Evolutionary conservation across 352 stramenopile species (phyloP), one percentile per base, ranked within the genome.

Genomic region (Globisporangium splendens): DNA sequence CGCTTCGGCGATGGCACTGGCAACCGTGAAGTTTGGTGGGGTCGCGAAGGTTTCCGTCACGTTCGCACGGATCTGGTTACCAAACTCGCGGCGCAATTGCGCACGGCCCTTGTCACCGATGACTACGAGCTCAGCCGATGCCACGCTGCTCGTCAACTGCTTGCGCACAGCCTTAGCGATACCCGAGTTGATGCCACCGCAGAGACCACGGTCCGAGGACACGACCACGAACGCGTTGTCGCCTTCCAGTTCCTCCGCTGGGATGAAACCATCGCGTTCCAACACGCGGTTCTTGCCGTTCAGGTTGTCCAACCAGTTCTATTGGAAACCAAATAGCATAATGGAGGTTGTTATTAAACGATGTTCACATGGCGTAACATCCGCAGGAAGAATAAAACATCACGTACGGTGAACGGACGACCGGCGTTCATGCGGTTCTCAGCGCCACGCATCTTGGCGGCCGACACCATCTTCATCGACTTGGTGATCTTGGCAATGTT

Each of bases 381-480:
- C 14, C 13, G 21, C 3, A 42, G 6, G 38, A 24, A 8, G 39
- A 41, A 12, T 3, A 39, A 18, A 20, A 4, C 6, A 31, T 18
- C 39, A 58, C 67, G 35, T 69, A 76, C 69, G 42, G 77, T 75
- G 66, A 98, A 98, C 28, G 93, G 87, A 18, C 88, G 78, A 31
- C 84, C 93, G 11, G 74, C 75, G 49, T 71, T 79, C 62, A 98
- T 83, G 51, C 89, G 81, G 59, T 91, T 85, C 69, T 99, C 95
- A 59, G 98, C 97, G 61, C 97, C 97, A 72, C 97, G 96, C 67
- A 99, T 95, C 87, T 99, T 99, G 60, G 97, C 96, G 46, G 97
- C 97, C 59, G 96, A 99, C 75, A 99, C 97, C 97, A 99, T 99
- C 82, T 99, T 99, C 97, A 99, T 99, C 54, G 97, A 99, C 78